A percentile compares a stretch with the other conserved stretches of the same genome.
Conservation (phyloP, 169 alveolate genomes). For the Toxoplasma gondii region DNA sequence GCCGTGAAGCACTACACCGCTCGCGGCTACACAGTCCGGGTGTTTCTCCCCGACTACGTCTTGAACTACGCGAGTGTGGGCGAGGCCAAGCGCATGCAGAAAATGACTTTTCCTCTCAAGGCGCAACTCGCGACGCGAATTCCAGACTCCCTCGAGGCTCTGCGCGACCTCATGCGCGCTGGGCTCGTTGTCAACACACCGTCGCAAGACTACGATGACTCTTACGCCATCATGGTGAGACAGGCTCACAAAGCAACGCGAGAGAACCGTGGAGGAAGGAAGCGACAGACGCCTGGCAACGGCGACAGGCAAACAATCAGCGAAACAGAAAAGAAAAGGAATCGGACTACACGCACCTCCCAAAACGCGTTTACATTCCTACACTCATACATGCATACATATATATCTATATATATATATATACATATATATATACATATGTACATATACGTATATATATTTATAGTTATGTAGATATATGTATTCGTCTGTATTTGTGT, state of each 20-base stretch:
- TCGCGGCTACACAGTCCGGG: slow-evolving; percentile 63
- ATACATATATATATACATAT: no score
- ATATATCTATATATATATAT: no score
- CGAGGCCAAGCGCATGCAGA: slow-evolving; percentile 57
- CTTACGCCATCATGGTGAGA: slow-evolving; percentile 61
- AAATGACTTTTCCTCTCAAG: slow-evolving; percentile 20
- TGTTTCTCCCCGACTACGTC: slow-evolving; percentile 68
- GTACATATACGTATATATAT: no score
- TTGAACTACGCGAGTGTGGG: slow-evolving; percentile 52
- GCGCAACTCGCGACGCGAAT: background rate
- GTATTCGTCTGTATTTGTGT: no score
- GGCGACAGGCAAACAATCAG: no score
- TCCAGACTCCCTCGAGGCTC: slow-evolving; percentile 51
- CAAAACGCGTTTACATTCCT: no score
- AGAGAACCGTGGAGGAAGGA: background rate
- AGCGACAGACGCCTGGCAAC: background rate
- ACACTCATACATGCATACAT: no score
- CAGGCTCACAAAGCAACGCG: background rate
- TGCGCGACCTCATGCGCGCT: slow-evolving; percentile 37
- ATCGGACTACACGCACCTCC: no score
- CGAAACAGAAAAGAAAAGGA: no score
- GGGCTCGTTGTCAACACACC: slow-evolving; percentile 66
- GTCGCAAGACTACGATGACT: slow-evolving; percentile 70
- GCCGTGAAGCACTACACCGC: slow-evolving; percentile 36
- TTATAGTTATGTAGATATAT: no score